Percentiles rank a stretch among this genome's conserved stretches.
phyloP scores from a whole-genome alignment of 306 rosid species.

The Dalbergia cultrata region DNA sequence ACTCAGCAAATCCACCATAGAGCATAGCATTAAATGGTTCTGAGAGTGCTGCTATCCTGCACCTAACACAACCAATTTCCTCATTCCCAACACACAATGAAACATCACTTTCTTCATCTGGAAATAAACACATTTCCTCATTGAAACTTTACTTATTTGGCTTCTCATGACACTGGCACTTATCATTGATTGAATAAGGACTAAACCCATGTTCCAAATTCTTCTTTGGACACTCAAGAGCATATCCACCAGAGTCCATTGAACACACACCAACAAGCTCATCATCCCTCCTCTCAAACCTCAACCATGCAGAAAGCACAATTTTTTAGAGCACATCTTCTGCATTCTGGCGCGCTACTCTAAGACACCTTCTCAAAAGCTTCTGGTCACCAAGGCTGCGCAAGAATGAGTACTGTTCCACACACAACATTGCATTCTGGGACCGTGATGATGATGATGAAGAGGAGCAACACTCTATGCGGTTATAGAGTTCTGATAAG shows the following conservation, averaged over 20 bases:
- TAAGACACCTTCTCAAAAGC: conserved; percentile 68
- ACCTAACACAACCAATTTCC: conserved; percentile 63
- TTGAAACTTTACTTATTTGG: conserved; percentile 27
- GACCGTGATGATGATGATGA: conserved; percentile 20
- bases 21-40: conserved; percentile 71
- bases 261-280: conserved; percentile 65
- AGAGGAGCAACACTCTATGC: conserved; percentile 54
- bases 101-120: conserved; percentile 60
- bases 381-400: conserved; percentile 70
- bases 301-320: conserved; percentile 79
- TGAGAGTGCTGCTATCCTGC: conserved; percentile 68
- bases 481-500: conserved; percentile 60
- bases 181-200: conserved; percentile 47
- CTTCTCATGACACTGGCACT: conserved; percentile 59
- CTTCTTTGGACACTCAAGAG: conserved; percentile 72
- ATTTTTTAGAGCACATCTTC: conserved; percentile 69
- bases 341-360: conserved; percentile 65
- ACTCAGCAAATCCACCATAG: conserved; percentile 71
- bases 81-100: conserved; percentile 63
- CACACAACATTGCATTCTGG: conserved; percentile 51
- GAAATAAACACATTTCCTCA: conserved; percentile 42
- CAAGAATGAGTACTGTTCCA: conserved; percentile 67
- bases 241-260: conserved; percentile 63
- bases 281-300: conserved; percentile 81
- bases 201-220: conserved; percentile 62